These are phyloP conservation scores for Linderniella brevidens DNA, from an alignment of 257 asterid species.

Conservation along the genomic window DNA sequence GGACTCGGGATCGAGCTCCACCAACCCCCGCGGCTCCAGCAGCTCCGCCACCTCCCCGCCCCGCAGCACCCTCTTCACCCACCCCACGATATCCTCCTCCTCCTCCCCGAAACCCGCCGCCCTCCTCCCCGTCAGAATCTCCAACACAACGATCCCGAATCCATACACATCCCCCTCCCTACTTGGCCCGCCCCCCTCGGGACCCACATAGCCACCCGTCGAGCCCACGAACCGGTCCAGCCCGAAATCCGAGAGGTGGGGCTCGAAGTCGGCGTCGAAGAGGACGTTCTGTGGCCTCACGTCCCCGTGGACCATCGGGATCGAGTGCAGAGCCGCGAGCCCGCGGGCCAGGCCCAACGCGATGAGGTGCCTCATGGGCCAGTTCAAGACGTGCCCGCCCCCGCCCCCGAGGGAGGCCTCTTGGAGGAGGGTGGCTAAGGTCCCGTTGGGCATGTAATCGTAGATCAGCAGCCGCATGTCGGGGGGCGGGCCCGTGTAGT, in stretches of 20 bases:
- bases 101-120: neutral
- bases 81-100: constrained; percentile 49
- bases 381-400: constrained; percentile 71
- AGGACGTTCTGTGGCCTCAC: constrained; percentile 62
- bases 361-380: constrained; percentile 90
- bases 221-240: constrained; percentile 28
- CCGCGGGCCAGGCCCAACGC: constrained; percentile 83
- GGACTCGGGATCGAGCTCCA: constrained; percentile 51
- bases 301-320: constrained; percentile 42
- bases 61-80: constrained; percentile 53
- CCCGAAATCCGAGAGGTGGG: constrained; percentile 70
- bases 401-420: constrained; percentile 82
- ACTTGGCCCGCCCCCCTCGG: constrained; percentile 46
- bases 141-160: constrained; percentile 48
- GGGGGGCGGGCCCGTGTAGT: constrained; percentile 72
- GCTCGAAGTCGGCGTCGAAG: constrained; percentile 79
- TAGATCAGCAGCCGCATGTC: constrained; percentile 49
- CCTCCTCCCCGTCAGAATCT: no score
- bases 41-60: constrained; percentile 35
- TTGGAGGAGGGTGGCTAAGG: constrained; percentile 56
- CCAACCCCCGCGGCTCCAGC: constrained; percentile 42
- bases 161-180: constrained; percentile 60
- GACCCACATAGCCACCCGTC: constrained; percentile 65
- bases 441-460: constrained; percentile 88
- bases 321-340: constrained; percentile 48